These are phyloP conservation scores for Cercospora sp. DNA, from an alignment of 2,329 filamentous ascomycete genomes.

Conservation along the genomic window DNA sequence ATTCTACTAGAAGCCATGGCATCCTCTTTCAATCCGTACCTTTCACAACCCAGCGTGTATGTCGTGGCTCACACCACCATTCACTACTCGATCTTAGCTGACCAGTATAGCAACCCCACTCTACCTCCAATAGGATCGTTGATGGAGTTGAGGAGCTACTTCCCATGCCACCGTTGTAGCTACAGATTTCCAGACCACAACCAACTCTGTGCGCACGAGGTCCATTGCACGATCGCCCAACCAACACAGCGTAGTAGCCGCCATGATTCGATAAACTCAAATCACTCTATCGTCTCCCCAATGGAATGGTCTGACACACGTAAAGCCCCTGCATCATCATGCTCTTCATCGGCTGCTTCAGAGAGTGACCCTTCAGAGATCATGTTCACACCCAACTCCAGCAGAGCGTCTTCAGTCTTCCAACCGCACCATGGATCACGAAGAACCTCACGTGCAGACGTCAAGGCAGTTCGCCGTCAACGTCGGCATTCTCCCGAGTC, in stretches of 20 bases:
- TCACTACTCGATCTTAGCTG: background rate
- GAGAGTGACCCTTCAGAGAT: conserved; percentile 19
- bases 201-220: conserved; percentile 1
- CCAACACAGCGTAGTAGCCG: background rate
- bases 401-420: conserved; percentile 17
- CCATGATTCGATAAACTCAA: conserved; percentile 11
- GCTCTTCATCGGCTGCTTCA: conserved; percentile 12
- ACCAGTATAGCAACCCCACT: conserved; percentile 5
- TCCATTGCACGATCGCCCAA: background rate
- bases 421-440: background rate
- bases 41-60: conserved; percentile 1
- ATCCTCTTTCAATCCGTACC: conserved; percentile 1
- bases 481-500: background rate
- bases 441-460: conserved; percentile 4
- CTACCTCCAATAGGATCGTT: conserved; percentile 8
- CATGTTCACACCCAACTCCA: conserved; percentile 20
- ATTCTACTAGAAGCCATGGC: background rate
- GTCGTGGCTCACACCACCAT: background rate
- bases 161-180: conserved; percentile 2
- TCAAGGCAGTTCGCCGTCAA: background rate
- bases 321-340: conserved; percentile 9
- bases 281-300: background rate
- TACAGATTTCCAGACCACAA: background rate
- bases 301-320: background rate
- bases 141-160: background rate